phyloP scores from a whole-genome alignment of 768 basidiomycete genomes.

The Candolleomyces efflorescens region DNA sequence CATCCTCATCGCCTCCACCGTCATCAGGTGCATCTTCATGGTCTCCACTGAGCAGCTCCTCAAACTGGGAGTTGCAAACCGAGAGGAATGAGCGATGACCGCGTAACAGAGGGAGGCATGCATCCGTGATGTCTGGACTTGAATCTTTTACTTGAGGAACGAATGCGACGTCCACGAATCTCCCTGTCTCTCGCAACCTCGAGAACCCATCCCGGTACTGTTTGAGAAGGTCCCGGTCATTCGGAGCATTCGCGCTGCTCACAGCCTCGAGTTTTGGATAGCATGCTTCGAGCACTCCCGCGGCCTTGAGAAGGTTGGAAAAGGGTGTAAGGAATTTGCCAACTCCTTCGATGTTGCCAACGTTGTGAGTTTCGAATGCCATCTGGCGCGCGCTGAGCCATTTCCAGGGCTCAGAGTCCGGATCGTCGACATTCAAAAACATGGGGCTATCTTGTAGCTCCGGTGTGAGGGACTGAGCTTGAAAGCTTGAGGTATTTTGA shows the following conservation, averaged over 20 bases:
- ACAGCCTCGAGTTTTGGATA: slow-evolving; percentile 11
- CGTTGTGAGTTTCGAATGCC: slow-evolving; percentile 31
- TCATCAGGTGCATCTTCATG: slow-evolving; percentile 15
- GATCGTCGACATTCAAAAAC: slow-evolving; percentile 46
- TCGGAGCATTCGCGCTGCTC: neutral
- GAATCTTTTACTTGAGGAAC: slow-evolving; percentile 16
- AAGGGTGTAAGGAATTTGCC: slow-evolving; percentile 30
- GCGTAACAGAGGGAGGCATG: slow-evolving; percentile 12
- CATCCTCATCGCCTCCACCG: no score
- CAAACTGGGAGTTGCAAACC: slow-evolving; percentile 28
- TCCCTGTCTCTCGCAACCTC: slow-evolving; percentile 24
- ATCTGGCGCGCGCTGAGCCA: slow-evolving; percentile 37
- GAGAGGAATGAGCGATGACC: slow-evolving; percentile 39
- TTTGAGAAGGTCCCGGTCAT: slow-evolving; percentile 11
- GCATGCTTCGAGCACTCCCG: slow-evolving; percentile 26
- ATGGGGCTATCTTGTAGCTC: slow-evolving; percentile 20
- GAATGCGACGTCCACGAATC: slow-evolving; percentile 36
- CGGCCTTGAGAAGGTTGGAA: slow-evolving; percentile 25
- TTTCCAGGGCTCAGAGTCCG: slow-evolving; percentile 28
- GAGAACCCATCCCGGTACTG: slow-evolving; percentile 26
- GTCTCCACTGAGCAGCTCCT: slow-evolving; percentile 22
- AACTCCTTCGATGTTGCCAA: slow-evolving; percentile 24
- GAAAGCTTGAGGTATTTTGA: slow-evolving; percentile 17
- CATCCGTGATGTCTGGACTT: neutral
- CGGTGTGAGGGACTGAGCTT: slow-evolving; percentile 10